Evolutionary conservation across 2,329 filamentous ascomycete genomes (phyloP).

Genomic region (Tolypocladium paradoxum): DNA sequence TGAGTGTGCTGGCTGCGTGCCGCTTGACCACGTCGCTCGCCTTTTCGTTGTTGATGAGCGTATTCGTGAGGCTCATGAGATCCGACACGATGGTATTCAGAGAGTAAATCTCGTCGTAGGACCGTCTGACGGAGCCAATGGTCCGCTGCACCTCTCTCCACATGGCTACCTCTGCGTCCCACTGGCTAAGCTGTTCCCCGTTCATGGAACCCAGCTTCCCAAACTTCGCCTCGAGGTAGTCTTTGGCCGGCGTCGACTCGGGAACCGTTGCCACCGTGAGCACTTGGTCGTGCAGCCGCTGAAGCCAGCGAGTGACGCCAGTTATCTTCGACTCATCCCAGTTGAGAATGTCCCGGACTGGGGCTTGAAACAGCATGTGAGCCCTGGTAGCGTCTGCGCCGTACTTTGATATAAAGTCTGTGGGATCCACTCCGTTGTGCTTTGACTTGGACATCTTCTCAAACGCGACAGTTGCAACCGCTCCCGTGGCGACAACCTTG

Average conservation of each 20-base stretch:
- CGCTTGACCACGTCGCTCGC: conserved; percentile 32
- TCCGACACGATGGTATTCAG: conserved; percentile 79
- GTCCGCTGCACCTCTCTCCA: conserved; percentile 59
- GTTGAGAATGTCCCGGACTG: conserved; percentile 71
- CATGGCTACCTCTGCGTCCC: conserved; percentile 38
- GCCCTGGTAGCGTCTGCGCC: conserved; percentile 77
- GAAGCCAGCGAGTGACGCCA: conserved; percentile 73
- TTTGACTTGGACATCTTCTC: conserved; percentile 98
- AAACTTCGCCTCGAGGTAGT: conserved; percentile 25
- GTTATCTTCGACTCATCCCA: conserved; percentile 80
- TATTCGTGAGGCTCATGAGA: conserved; percentile 71
- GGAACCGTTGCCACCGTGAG: conserved; percentile 10
- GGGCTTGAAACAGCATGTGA: conserved; percentile 82
- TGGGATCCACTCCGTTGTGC: conserved; percentile 81
- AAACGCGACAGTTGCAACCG: conserved; percentile 51
- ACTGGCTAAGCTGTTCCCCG: conserved; percentile 22
- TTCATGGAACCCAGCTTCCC: conserved; percentile 19
- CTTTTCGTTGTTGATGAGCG: conserved; percentile 35
- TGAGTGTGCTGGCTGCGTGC: conserved; percentile 41
- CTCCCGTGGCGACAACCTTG: conserved; percentile 49
- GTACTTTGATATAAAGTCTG: conserved; percentile 57
- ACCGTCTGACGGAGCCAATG: conserved; percentile 54
- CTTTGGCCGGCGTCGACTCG: conserved; percentile 12
- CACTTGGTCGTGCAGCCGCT: conserved; percentile 52
- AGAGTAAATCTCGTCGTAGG: conserved; percentile 61